Conservation (phyloP, 768 basidiomycete genomes). For the Guyanaporus albipodus region DNA sequence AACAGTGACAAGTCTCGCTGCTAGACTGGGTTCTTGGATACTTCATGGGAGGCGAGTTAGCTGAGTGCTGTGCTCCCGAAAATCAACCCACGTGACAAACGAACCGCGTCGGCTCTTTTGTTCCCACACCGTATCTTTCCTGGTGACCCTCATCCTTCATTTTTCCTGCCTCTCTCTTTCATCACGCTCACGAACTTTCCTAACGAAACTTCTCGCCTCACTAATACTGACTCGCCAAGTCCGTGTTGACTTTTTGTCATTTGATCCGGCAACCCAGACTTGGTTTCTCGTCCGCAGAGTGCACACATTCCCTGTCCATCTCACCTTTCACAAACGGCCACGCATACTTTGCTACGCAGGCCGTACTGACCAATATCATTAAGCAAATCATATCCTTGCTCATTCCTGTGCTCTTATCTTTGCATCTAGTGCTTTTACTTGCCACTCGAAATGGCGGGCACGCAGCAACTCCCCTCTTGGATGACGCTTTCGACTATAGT, state of each 20-base stretch:
- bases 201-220: constrained; percentile 14
- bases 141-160: constrained; percentile 7
- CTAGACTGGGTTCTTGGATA: too few relatives aligned
- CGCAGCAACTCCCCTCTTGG: constrained; percentile 73
- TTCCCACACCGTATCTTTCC: constrained; percentile 16
- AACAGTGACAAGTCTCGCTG: too few relatives aligned
- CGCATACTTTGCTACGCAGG: not conserved
- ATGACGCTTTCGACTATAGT: constrained; percentile 52
- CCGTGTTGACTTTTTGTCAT: constrained; percentile 4
- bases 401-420: constrained; percentile 7
- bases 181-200: constrained; percentile 6
- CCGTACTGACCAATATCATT: constrained; percentile 4
- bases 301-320: constrained; percentile 25
- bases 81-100: constrained; percentile 33
- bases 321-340: constrained; percentile 3
- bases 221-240: constrained; percentile 15
- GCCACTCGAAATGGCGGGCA: constrained; percentile 33
- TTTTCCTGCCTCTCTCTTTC: constrained; percentile 5
- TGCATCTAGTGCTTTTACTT: not conserved
- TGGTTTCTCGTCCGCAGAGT: constrained; percentile 12
- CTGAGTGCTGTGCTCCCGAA: too few relatives aligned
- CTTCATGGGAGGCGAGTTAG: too few relatives aligned
- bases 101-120: constrained; percentile 27
- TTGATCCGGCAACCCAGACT: not conserved
- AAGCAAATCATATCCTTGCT: constrained; percentile 1